phyloP scores from a whole-genome alignment of 2,329 filamentous ascomycete species.

The Plectosphaerella sp. region DNA sequence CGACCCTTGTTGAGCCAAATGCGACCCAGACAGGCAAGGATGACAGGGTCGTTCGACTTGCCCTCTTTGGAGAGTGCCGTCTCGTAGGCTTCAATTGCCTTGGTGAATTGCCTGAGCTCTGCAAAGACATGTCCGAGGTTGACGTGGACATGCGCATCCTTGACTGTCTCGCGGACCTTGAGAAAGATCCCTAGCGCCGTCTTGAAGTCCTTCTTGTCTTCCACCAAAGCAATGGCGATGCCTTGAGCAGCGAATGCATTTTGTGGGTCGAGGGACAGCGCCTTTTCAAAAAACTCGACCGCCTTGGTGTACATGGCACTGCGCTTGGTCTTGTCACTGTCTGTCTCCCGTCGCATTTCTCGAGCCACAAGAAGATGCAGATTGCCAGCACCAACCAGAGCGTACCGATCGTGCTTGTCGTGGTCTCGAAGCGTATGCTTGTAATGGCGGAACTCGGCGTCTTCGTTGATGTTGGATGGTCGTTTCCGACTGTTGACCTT shows the following conservation, averaged over 20 bases:
- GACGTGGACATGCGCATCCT: slow-evolving; percentile 81
- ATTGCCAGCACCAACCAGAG: slow-evolving; percentile 95
- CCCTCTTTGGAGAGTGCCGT: slow-evolving; percentile 74
- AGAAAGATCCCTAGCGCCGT: slow-evolving; percentile 82
- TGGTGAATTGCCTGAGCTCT: slow-evolving; percentile 83
- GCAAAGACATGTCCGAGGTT: slow-evolving; percentile 92
- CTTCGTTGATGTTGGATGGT: slow-evolving; percentile 75
- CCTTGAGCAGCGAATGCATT: slow-evolving; percentile 97
- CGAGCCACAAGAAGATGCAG: slow-evolving; percentile 80
- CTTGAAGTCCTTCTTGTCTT: slow-evolving; percentile 87
- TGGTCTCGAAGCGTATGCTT: slow-evolving; percentile 92
- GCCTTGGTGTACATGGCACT: slow-evolving; percentile 83
- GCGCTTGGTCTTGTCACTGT: slow-evolving; percentile 86
- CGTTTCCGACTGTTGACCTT: slow-evolving; percentile 76
- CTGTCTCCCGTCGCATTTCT: slow-evolving; percentile 89
- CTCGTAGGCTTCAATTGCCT: slow-evolving; percentile 95
- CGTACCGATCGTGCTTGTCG: slow-evolving; percentile 98
- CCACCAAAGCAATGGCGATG: slow-evolving; percentile 86
- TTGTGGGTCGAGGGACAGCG: slow-evolving; percentile 85
- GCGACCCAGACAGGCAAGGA: slow-evolving; percentile 80
- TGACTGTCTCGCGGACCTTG: slow-evolving; percentile 85
- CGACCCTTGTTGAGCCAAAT: slow-evolving; percentile 82
- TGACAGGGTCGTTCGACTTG: slow-evolving; percentile 67
- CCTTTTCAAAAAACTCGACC: slow-evolving; percentile 98
- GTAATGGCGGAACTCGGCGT: slow-evolving; percentile 88